Evolutionary conservation across 2,329 filamentous ascomycete species (phyloP).

Genomic region (Aspergillus sp.): DNA sequence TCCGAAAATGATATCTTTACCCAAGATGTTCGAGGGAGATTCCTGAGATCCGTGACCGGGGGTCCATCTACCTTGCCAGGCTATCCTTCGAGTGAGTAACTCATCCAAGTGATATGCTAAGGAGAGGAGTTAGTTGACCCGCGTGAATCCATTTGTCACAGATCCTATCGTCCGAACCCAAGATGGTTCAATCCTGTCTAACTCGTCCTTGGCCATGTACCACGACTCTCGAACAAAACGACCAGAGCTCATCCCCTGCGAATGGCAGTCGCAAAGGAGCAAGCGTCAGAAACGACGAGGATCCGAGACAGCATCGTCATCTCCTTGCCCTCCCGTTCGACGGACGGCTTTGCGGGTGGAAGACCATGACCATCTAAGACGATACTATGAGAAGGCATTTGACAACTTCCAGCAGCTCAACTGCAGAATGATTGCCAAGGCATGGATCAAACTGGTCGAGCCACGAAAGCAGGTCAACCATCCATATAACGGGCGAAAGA

Average conservation of each 20-base stretch:
- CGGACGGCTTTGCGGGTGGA: conserved; percentile 23
- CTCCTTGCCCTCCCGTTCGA: conserved; percentile 13
- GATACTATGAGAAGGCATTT: conserved; percentile 34
- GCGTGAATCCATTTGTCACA: not conserved
- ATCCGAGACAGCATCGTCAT: conserved; percentile 13
- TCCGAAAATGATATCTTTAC: conserved; percentile 28
- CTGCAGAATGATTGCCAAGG: conserved; percentile 35
- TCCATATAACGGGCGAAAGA: conserved; percentile 37
- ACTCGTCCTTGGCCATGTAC: conserved; percentile 15
- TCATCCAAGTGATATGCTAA: not conserved
- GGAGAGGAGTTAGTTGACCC: too few relatives aligned
- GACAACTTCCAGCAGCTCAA: conserved; percentile 35
- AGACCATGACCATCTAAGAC: conserved; percentile 17
- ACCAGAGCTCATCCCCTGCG: conserved; percentile 23
- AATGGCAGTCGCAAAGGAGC: conserved; percentile 22
- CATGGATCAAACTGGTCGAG: conserved; percentile 36
- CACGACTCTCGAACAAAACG: conserved; percentile 11
- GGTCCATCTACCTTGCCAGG: conserved; percentile 12
- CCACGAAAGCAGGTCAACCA: conserved; percentile 38
- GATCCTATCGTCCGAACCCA: conserved; percentile 1
- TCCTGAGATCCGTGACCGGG: conserved; percentile 21
- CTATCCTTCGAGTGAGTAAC: not conserved
- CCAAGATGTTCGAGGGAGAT: conserved; percentile 27
- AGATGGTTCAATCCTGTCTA: conserved; percentile 2
- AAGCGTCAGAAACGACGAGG: conserved; percentile 18